phyloP scores from a whole-genome alignment of 169 alveolate species.

The Fabrea salina region DNA sequence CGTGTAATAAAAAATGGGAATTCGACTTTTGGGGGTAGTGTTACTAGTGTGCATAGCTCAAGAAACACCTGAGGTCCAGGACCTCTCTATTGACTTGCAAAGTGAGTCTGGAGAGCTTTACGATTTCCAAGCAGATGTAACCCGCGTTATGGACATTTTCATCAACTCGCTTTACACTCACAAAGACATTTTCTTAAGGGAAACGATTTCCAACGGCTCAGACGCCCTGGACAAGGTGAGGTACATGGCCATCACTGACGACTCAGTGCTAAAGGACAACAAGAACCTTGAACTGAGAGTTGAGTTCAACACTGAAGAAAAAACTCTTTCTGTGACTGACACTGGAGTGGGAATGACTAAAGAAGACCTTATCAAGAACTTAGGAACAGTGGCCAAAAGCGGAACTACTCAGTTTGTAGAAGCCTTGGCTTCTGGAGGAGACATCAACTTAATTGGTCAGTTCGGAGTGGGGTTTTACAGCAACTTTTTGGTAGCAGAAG shows the following conservation, averaged over 20 bases:
- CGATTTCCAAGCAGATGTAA: conserved; percentile 98
- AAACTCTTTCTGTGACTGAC: conserved; percentile 87
- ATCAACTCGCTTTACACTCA: conserved; percentile 98
- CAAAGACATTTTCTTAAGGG: conserved; percentile 98
- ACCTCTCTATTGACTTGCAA: too few relatives aligned
- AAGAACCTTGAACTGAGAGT: conserved; percentile 91
- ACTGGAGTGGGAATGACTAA: conserved; percentile 96
- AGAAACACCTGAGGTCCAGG: too few relatives aligned
- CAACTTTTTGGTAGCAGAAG: conserved; percentile 98
- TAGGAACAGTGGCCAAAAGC: conserved; percentile 97
- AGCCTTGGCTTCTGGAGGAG: conserved; percentile 92
- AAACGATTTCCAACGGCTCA: conserved; percentile 97
- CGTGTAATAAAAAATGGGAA: too few relatives aligned
- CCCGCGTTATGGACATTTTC: conserved; percentile 98
- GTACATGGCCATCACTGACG: conserved; percentile 49
- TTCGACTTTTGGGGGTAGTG: too few relatives aligned
- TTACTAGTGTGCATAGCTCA: too few relatives aligned
- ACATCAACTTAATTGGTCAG: conserved; percentile 98
- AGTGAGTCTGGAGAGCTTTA: conserved; percentile 73
- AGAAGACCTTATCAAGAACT: conserved; percentile 91
- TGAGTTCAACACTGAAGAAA: conserved; percentile 91
- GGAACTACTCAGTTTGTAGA: conserved; percentile 96
- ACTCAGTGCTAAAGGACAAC: conserved; percentile 21
- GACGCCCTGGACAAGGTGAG: conserved; percentile 99
- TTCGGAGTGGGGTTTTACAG: conserved; percentile 99